phyloP scores from a whole-genome alignment of 495 filamentous ascomycete species.

The Hypoxylon fragiforme region DNA sequence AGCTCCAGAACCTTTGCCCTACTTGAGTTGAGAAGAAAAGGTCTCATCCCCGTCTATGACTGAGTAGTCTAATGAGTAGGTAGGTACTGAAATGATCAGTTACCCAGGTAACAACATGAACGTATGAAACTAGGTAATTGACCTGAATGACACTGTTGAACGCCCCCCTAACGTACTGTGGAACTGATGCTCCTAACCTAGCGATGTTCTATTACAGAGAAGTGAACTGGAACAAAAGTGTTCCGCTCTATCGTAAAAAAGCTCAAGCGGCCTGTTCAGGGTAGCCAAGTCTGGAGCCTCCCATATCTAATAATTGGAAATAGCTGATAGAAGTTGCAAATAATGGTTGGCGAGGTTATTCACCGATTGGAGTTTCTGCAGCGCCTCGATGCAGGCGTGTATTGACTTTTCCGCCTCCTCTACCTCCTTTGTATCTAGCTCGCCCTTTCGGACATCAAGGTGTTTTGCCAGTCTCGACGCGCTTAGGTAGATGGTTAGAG shows the following conservation, averaged over 20 bases:
- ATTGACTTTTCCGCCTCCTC: slow-evolving; percentile 19
- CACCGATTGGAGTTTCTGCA: slow-evolving; percentile 32
- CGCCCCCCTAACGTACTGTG: slow-evolving; percentile 4
- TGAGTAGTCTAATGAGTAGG: neutral
- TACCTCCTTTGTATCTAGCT: slow-evolving; percentile 12
- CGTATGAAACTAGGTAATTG: neutral
- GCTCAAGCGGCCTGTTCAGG: too few relatives aligned
- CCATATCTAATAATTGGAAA: neutral
- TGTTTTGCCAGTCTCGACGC: slow-evolving; percentile 20
- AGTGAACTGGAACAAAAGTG: too few relatives aligned
- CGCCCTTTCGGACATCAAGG: slow-evolving; percentile 22
- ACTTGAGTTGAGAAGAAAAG: too few relatives aligned
- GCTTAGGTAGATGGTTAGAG: slow-evolving; percentile 26
- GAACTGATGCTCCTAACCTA: neutral
- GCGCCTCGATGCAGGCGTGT: slow-evolving; percentile 12
- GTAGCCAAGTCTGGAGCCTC: too few relatives aligned
- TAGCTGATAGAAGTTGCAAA: slow-evolving; percentile 18
- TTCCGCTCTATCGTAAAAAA: too few relatives aligned
- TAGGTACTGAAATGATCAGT: neutral
- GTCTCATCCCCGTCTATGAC: too few relatives aligned
- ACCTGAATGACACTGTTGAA: slow-evolving; percentile 9
- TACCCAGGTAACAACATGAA: neutral
- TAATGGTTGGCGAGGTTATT: slow-evolving; percentile 30
- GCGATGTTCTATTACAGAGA: neutral
- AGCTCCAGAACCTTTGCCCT: too few relatives aligned